These are phyloP conservation scores for Pyricularia sp. DNA, from an alignment of 2,329 filamentous ascomycete genomes.

Conservation along the genomic window DNA sequence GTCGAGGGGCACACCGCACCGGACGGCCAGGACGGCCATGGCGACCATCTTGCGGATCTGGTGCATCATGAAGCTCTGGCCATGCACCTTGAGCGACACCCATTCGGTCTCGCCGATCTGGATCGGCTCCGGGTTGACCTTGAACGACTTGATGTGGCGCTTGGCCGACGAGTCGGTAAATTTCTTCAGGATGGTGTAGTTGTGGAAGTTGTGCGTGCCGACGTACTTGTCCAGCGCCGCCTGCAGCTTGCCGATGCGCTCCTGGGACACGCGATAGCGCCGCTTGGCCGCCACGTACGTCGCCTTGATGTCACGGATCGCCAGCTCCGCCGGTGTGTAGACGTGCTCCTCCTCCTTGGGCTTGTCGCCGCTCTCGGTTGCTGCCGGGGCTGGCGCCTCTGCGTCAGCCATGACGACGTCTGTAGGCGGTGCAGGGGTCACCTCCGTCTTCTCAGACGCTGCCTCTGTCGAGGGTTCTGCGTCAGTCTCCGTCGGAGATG, in stretches of 20 bases:
- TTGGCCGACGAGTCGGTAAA: conserved; percentile 75
- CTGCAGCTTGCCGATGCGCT: conserved; percentile 67
- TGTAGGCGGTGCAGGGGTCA: background rate
- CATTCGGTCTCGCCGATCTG: conserved; percentile 89
- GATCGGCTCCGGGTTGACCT: conserved; percentile 65
- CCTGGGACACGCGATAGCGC: conserved; percentile 67
- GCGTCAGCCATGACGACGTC: background rate
- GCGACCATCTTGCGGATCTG: conserved; percentile 99
- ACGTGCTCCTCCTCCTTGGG: conserved; percentile 6
- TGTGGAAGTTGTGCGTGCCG: conserved; percentile 90
- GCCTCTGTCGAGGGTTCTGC: background rate
- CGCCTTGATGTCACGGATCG: conserved; percentile 65
- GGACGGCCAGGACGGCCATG: conserved; percentile 76
- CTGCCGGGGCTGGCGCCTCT: background rate
- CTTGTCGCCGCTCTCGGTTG: conserved; percentile 9
- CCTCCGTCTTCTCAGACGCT: background rate
- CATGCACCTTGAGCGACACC: conserved; percentile 92
- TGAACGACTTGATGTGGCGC: conserved; percentile 87
- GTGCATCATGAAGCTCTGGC: conserved; percentile 99
- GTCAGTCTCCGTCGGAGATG: no score
- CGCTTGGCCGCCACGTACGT: conserved; percentile 78
- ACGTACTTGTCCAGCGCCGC: conserved; percentile 64
- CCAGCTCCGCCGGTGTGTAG: conserved; percentile 44
- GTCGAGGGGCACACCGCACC: conserved; percentile 67
- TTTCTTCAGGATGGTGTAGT: conserved; percentile 90